A percentile compares a stretch with the other conserved stretches of the same genome.
These are phyloP conservation scores for Saccharomycodes ludwigii DNA, from an alignment of 805 yeast species.

Conservation along the genomic window DNA sequence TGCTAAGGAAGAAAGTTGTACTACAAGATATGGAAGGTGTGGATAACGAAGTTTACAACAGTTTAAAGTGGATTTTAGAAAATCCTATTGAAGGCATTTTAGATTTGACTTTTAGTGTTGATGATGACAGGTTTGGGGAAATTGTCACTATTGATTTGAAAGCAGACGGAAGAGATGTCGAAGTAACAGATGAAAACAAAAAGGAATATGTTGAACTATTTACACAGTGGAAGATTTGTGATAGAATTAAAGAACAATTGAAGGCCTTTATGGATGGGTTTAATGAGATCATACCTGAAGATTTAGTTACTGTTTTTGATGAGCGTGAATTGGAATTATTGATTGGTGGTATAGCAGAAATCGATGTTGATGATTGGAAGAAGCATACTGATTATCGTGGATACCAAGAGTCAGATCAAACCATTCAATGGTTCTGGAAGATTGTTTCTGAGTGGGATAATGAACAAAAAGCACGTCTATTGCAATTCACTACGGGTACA, in stretches of 20 bases:
- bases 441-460: slow-evolving; percentile 89
- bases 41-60: slow-evolving; percentile 91
- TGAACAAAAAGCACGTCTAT: slow-evolving; percentile 88
- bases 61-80: slow-evolving; percentile 90
- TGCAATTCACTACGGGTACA: slow-evolving; percentile 98
- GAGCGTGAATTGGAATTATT: slow-evolving; percentile 93
- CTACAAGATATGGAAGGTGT: slow-evolving; percentile 98
- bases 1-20: slow-evolving; percentile 87
- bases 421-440: slow-evolving; percentile 98
- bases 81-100: slow-evolving; percentile 83
- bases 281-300: slow-evolving; percentile 95
- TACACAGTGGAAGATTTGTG: slow-evolving; percentile 91
- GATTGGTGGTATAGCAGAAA: slow-evolving; percentile 97
- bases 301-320: slow-evolving; percentile 89
- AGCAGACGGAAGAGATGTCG: slow-evolving; percentile 76
- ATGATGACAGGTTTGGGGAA: slow-evolving; percentile 93
- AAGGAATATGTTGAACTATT: slow-evolving; percentile 90
- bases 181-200: slow-evolving; percentile 89
- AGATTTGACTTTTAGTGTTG: slow-evolving; percentile 79
- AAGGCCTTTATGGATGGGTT: slow-evolving; percentile 95
- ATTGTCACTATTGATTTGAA: slow-evolving; percentile 80
- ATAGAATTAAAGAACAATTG: slow-evolving; percentile 90
- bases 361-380: slow-evolving; percentile 98
- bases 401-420: slow-evolving; percentile 91
- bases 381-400: slow-evolving; percentile 98